Percentiles rank a stretch among this genome's conserved stretches.
Conservation (phyloP, 371 early-diverging fungal genomes). For the Lichtheimia hyalospora region DNA sequence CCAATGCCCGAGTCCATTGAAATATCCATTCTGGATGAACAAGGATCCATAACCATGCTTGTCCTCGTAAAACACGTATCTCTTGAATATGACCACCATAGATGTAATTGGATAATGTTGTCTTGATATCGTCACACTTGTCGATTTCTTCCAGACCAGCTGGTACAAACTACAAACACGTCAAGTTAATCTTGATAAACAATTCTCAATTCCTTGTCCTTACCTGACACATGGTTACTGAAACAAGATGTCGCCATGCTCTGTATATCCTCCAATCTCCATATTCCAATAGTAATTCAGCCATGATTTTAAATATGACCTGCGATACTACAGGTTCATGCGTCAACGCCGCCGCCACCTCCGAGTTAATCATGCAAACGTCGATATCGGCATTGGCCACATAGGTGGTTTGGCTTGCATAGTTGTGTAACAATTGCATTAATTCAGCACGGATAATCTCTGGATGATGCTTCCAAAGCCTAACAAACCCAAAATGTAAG, state of each 20-base stretch:
- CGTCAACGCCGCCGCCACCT: neutral
- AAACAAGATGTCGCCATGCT: neutral
- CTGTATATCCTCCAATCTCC: neutral
- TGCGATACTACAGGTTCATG: neutral
- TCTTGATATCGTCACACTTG: neutral
- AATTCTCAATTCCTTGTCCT: too few relatives aligned
- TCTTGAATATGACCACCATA: neutral
- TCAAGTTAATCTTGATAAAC: too few relatives aligned
- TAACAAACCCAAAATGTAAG: neutral
- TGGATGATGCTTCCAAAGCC: conserved; percentile 1
- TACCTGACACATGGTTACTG: neutral
- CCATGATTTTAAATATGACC: neutral
- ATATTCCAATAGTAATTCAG: neutral
- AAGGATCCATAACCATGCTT: conserved; percentile 3
- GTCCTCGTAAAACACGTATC: neutral
- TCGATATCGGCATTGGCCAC: too few relatives aligned
- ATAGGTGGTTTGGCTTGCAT: too few relatives aligned
- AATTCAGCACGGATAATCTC: conserved; percentile 1
- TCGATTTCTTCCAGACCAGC: too few relatives aligned
- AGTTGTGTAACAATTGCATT: neutral
- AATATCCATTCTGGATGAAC: neutral
- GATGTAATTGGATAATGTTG: neutral
- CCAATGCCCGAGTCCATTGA: neutral
- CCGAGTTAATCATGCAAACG: too few relatives aligned
- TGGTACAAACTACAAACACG: too few relatives aligned